phyloP scores from a whole-genome alignment of 768 basidiomycete species.

The Suillus americanus region DNA sequence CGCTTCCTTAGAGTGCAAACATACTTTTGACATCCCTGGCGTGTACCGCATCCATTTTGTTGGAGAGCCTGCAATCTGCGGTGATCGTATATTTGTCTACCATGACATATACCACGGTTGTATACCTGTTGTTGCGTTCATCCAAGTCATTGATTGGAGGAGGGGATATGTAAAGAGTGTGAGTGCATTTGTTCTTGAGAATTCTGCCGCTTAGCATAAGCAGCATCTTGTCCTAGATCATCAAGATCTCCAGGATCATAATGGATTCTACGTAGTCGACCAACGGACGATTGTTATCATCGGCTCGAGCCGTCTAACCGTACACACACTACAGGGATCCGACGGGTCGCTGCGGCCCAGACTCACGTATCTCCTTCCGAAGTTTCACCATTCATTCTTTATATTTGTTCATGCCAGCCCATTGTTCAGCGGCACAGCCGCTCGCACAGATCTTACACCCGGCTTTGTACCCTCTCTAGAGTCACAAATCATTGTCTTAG shows the following conservation, averaged over 20 bases:
- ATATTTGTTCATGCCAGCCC: neutral
- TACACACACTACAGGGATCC: neutral
- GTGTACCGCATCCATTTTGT: neutral
- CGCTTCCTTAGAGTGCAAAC: neutral
- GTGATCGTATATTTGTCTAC: neutral
- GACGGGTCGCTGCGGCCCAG: neutral
- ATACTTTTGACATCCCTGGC: neutral
- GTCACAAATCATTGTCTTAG: neutral
- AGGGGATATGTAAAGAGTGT: neutral
- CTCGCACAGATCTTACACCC: neutral
- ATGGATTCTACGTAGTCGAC: neutral
- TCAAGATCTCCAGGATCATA: neutral
- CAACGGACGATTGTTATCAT: neutral
- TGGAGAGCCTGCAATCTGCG: neutral
- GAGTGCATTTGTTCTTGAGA: neutral
- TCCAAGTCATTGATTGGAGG: neutral
- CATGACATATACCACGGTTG: too few relatives aligned
- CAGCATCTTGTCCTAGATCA: neutral
- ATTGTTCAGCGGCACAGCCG: neutral
- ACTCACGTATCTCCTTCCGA: neutral
- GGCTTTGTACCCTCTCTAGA: neutral
- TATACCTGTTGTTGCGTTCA: neutral
- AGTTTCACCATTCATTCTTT: neutral
- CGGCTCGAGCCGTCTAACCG: neutral
- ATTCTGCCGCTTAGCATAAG: neutral